A percentile compares a stretch with the other conserved stretches of the same genome.
These are phyloP conservation scores for Cicer arietinum DNA, from an alignment of 306 rosid genomes.

Conservation along the genomic window DNA sequence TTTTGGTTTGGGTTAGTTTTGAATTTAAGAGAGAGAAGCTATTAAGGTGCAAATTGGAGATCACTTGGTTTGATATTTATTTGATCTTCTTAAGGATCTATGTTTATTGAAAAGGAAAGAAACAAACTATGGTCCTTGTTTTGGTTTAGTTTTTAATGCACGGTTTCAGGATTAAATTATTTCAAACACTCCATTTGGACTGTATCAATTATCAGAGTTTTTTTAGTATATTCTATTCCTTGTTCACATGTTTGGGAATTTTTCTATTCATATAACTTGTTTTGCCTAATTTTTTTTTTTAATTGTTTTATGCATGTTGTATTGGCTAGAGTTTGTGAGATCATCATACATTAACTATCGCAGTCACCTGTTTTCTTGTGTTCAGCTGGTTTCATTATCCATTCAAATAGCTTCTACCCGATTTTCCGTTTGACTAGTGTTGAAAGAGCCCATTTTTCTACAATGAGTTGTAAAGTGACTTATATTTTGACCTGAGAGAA, in stretches of 20 bases:
- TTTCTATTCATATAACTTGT: slow-evolving; percentile 34
- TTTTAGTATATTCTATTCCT: slow-evolving; percentile 56
- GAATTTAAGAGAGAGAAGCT: slow-evolving; percentile 26
- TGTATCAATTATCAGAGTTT: slow-evolving; percentile 42
- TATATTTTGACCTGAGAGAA: slow-evolving; percentile 49
- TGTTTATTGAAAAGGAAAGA: slow-evolving; percentile 39
- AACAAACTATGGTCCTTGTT: slow-evolving; percentile 36
- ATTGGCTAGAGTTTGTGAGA: slow-evolving; percentile 50
- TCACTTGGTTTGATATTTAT: slow-evolving; percentile 38
- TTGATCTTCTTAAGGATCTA: slow-evolving; percentile 41
- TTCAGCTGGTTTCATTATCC: slow-evolving; percentile 60
- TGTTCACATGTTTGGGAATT: slow-evolving; percentile 55
- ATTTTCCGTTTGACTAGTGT: slow-evolving; percentile 54
- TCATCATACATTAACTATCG: slow-evolving; percentile 48
- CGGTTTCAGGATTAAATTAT: slow-evolving; percentile 42
- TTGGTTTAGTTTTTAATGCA: slow-evolving; percentile 39
- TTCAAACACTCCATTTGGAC: slow-evolving; percentile 42
- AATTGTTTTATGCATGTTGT: slow-evolving; percentile 33
- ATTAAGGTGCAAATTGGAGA: slow-evolving; percentile 38
- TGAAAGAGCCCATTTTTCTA: slow-evolving; percentile 47
- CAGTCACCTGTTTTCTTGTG: slow-evolving; percentile 56
- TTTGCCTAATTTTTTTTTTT: background rate
- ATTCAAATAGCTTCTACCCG: slow-evolving; percentile 33
- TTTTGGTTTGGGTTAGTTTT: slow-evolving; percentile 2
- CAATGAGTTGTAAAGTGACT: slow-evolving; percentile 51